These are phyloP conservation scores for Ustilago xerochloae DNA, from an alignment of 1,284 basidiomycete species.

Conservation along the genomic window DNA sequence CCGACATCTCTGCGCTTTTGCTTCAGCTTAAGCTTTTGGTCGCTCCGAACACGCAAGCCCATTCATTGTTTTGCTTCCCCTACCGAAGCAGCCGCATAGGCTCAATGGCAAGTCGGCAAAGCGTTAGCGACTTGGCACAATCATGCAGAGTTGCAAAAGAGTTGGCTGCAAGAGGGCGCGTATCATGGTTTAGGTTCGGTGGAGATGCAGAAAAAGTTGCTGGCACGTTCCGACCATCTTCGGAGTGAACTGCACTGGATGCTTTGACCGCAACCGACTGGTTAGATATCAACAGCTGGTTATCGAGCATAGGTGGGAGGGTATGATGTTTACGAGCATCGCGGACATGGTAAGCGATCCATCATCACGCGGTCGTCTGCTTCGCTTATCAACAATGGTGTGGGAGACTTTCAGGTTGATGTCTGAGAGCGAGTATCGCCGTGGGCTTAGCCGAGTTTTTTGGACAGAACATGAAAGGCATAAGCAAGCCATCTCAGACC, in stretches of 20 bases:
- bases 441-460: not conserved
- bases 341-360: not conserved
- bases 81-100: too few relatives aligned
- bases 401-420: not conserved
- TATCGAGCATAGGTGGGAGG: not conserved
- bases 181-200: not conserved
- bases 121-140: too few relatives aligned
- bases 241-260: too few relatives aligned
- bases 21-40: not conserved
- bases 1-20: not conserved
- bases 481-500: too few relatives aligned
- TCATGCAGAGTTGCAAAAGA: not conserved
- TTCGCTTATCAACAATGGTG: not conserved
- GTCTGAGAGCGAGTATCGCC: not conserved
- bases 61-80: not conserved
- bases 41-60: not conserved
- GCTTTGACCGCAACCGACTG: too few relatives aligned
- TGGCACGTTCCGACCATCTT: not conserved
- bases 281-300: too few relatives aligned
- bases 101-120: too few relatives aligned
- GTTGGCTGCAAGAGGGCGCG: not conserved
- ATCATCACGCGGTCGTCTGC: not conserved
- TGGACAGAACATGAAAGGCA: too few relatives aligned
- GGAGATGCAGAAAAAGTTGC: not conserved
- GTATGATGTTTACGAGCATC: not conserved